Percentiles rank a stretch among this genome's conserved stretches.
Evolutionary conservation across 73 alveolate species (phyloP).

Genomic region (Effrenium voratum): DNA sequence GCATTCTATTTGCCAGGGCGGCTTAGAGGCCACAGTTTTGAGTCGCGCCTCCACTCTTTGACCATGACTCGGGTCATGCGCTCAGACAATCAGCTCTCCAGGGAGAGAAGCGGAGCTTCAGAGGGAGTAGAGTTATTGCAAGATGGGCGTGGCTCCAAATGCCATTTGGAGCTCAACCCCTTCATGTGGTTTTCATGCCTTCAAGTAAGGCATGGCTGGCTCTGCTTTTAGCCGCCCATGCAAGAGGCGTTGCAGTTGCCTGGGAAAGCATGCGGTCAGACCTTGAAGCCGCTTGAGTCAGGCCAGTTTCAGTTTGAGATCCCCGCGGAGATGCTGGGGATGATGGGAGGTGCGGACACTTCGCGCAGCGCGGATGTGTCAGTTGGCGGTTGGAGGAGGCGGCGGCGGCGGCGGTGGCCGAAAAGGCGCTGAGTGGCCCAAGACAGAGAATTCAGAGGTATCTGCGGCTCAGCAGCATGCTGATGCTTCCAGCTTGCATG

Average conservation of each 20-base stretch:
- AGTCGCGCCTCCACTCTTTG: no score
- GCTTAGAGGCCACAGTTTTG: no score
- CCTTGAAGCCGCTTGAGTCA: not conserved
- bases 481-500: not conserved
- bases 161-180: no score
- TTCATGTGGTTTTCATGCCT: no score
- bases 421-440: constrained; percentile 91
- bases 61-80: no score
- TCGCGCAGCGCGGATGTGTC: no score
- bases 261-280: not conserved
- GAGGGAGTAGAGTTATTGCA: no score
- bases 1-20: no score
- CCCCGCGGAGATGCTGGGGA: constrained; percentile 81
- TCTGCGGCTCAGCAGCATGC: not conserved
- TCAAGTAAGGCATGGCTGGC: constrained; percentile 36
- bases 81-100: no score
- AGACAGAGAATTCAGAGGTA: constrained; percentile 75
- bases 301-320: constrained; percentile 88
- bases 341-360: constrained; percentile 73
- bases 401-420: constrained; percentile 74
- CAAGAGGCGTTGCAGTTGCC: not conserved
- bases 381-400: not conserved
- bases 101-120: no score
- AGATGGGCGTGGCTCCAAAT: no score
- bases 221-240: constrained; percentile 17